These are phyloP conservation scores for Pseudocercospora macadamiae DNA, from an alignment of 2,329 filamentous ascomycete species.

Conservation along the genomic window DNA sequence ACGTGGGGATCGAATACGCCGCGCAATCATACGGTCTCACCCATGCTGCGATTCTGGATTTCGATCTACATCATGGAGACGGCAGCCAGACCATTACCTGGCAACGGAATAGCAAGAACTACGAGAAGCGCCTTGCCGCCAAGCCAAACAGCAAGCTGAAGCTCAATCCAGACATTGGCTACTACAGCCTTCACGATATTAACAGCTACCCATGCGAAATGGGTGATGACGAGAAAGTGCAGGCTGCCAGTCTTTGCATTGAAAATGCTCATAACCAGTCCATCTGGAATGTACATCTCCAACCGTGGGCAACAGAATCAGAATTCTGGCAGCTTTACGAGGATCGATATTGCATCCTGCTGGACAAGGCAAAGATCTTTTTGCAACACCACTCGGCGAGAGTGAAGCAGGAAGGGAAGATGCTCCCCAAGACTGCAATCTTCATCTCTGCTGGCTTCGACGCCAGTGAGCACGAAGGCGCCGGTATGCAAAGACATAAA, in stretches of 20 bases:
- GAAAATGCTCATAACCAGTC: slow-evolving; percentile 93
- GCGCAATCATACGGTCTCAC: slow-evolving; percentile 82
- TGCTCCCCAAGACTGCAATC: slow-evolving; percentile 77
- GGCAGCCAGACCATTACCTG: slow-evolving; percentile 95
- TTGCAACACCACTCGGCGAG: slow-evolving; percentile 72
- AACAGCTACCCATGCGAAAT: slow-evolving; percentile 96
- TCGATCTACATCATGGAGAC: slow-evolving; percentile 89
- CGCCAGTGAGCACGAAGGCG: slow-evolving; percentile 90
- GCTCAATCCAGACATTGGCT: slow-evolving; percentile 66
- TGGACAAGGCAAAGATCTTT: slow-evolving; percentile 80
- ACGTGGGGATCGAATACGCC: slow-evolving; percentile 92
- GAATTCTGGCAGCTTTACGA: slow-evolving; percentile 93
- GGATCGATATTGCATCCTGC: slow-evolving; percentile 71
- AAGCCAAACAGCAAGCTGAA: slow-evolving; percentile 36
- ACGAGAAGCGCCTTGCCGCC: slow-evolving; percentile 34
- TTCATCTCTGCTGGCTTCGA: slow-evolving; percentile 97
- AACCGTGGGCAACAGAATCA: slow-evolving; percentile 77
- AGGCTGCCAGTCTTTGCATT: slow-evolving; percentile 90
- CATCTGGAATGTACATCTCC: slow-evolving; percentile 93
- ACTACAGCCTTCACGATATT: slow-evolving; percentile 97
- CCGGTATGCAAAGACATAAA: slow-evolving; percentile 92
- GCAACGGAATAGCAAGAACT: slow-evolving; percentile 78
- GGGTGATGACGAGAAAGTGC: slow-evolving; percentile 91
- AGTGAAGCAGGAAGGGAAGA: slow-evolving; percentile 59
- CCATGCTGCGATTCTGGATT: slow-evolving; percentile 91